Conservation (phyloP, 1,284 basidiomycete genomes). For the Xerocomus minutiporus region DNA sequence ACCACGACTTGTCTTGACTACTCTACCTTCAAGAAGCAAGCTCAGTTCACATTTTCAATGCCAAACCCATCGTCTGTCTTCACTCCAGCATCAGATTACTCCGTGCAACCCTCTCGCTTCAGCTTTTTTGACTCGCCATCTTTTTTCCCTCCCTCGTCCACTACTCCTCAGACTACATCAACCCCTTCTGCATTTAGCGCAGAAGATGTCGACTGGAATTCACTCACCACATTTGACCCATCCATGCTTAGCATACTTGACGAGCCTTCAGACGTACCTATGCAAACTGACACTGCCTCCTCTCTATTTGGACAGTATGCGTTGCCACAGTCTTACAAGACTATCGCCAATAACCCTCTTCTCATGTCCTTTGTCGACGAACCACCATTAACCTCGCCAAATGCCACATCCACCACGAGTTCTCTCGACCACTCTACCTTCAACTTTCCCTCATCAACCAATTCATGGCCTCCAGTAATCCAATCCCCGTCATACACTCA, state of each 20-base stretch:
- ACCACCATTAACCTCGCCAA: slow-evolving; percentile 24
- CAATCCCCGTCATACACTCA: slow-evolving; percentile 38
- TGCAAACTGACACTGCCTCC: slow-evolving; percentile 60
- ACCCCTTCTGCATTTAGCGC: slow-evolving; percentile 23
- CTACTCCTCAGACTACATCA: slow-evolving; percentile 2
- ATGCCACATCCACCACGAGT: slow-evolving; percentile 19
- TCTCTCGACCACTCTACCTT: slow-evolving; percentile 23
- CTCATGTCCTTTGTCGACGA: slow-evolving; percentile 77
- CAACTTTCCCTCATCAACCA: slow-evolving; percentile 23
- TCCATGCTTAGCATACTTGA: slow-evolving; percentile 57
- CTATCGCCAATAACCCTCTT: slow-evolving; percentile 71
- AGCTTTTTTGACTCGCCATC: slow-evolving; percentile 13
- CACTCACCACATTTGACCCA: slow-evolving; percentile 63
- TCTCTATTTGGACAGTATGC: slow-evolving; percentile 35
- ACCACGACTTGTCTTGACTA: too few relatives aligned
- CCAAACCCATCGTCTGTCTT: too few relatives aligned
- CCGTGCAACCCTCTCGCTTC: too few relatives aligned
- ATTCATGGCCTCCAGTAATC: slow-evolving; percentile 35
- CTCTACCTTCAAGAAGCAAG: too few relatives aligned
- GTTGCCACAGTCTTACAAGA: slow-evolving; percentile 51
- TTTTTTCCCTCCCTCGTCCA: slow-evolving; percentile 23
- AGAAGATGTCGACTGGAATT: slow-evolving; percentile 55
- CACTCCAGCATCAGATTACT: too few relatives aligned
- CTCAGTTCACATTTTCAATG: too few relatives aligned
- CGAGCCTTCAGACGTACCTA: slow-evolving; percentile 42